Evolutionary conservation across 2,329 filamentous ascomycete genomes (phyloP).

Genomic region (Venturia nashicola): DNA sequence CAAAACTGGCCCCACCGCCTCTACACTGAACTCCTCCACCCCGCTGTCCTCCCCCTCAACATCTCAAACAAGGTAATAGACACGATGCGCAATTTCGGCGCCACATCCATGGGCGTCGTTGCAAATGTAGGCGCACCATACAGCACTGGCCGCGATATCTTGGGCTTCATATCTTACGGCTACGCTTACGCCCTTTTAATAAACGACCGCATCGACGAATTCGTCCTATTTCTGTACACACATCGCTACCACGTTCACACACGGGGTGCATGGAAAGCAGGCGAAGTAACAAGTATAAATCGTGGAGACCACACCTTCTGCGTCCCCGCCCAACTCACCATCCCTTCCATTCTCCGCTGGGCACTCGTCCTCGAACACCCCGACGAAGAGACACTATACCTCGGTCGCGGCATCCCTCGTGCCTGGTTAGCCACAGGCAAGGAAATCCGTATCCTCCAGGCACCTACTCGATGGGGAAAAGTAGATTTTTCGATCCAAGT

Average conservation of each 20-base stretch:
- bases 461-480: slow-evolving; percentile 6
- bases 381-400: slow-evolving; percentile 1
- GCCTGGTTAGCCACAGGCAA: slow-evolving; percentile 6
- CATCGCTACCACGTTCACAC: slow-evolving; percentile 10
- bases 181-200: slow-evolving; percentile 4
- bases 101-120: slow-evolving; percentile 5
- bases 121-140: background rate
- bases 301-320: background rate
- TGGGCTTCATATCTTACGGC: slow-evolving; percentile 8
- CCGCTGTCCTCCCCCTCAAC: background rate
- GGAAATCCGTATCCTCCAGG: background rate
- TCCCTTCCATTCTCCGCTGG: slow-evolving; percentile 4
- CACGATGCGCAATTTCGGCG: slow-evolving; percentile 7
- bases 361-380: slow-evolving; percentile 5
- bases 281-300: background rate
- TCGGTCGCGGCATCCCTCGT: slow-evolving; percentile 1
- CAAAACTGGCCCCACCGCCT: slow-evolving; percentile 7
- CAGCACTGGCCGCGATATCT: background rate
- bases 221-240: slow-evolving; percentile 6
- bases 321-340: slow-evolving; percentile 8
- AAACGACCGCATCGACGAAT: slow-evolving; percentile 7
- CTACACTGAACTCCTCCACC: slow-evolving; percentile 9
- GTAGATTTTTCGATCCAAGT: slow-evolving; percentile 6
- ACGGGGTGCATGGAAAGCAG: slow-evolving; percentile 6
- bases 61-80: background rate